These are phyloP conservation scores for Gossypium lobatum DNA, from an alignment of 441 rosid species.

Conservation along the genomic window DNA sequence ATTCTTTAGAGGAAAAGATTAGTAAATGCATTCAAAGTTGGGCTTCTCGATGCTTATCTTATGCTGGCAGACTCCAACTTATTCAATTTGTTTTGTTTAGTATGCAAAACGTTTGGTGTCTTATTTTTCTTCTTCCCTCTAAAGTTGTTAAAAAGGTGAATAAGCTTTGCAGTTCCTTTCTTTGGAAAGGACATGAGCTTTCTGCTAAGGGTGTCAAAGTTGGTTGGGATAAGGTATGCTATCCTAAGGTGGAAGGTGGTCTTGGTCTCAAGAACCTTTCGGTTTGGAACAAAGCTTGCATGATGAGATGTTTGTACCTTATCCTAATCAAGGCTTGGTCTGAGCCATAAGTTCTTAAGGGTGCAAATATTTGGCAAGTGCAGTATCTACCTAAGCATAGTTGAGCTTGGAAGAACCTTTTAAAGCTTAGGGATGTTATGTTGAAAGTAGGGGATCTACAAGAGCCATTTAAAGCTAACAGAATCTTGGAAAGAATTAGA, in stretches of 20 bases:
- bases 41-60: neutral
- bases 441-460: neutral
- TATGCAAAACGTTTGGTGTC: neutral
- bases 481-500: neutral
- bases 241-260: neutral
- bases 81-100: neutral
- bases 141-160: neutral
- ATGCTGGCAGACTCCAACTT: neutral
- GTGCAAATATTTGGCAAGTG: neutral
- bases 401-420: neutral
- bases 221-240: neutral
- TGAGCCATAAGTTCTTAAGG: neutral
- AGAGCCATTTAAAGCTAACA: neutral
- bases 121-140: neutral
- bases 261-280: neutral
- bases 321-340: neutral
- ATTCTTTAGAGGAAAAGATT: neutral
- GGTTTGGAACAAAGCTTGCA: neutral
- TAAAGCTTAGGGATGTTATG: neutral
- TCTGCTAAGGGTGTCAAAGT: neutral
- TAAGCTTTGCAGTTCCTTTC: neutral
- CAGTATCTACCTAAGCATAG: neutral
- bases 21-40: neutral
- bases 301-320: neutral
- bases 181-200: neutral